These are phyloP conservation scores for Neopestalotiopsis rosae DNA, from an alignment of 2,329 filamentous ascomycete species.

Conservation along the genomic window DNA sequence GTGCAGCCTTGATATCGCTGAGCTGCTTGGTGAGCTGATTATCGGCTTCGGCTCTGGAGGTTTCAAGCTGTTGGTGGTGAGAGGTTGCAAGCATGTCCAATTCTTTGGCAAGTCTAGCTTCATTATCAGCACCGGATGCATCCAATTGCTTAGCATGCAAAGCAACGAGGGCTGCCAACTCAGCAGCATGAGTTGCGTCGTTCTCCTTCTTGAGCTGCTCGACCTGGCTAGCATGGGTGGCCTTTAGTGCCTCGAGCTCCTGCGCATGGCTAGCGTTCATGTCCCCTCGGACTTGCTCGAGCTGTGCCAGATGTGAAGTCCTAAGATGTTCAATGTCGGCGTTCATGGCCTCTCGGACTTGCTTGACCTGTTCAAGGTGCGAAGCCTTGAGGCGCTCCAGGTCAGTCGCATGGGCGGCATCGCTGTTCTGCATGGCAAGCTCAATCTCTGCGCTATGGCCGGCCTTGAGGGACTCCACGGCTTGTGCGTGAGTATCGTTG, in stretches of 20 bases:
- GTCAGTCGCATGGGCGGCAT: conserved; percentile 22
- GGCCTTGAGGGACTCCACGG: conserved; percentile 22
- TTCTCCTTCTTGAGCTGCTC: conserved; percentile 27
- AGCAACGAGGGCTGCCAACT: conserved; percentile 31
- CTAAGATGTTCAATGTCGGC: conserved; percentile 22
- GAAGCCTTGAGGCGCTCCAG: conserved; percentile 20
- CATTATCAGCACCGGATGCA: conserved; percentile 21
- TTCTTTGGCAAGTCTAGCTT: conserved; percentile 28
- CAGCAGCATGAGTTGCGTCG: conserved; percentile 28
- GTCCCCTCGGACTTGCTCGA: conserved; percentile 19
- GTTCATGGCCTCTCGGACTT: conserved; percentile 16
- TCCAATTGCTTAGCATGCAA: conserved; percentile 28
- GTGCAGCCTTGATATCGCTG: conserved; percentile 10
- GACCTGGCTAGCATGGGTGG: conserved; percentile 26
- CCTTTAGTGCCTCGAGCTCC: conserved; percentile 22
- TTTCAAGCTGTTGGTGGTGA: conserved; percentile 33
- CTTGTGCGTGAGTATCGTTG: conserved; percentile 19
- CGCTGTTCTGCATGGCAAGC: conserved; percentile 17
- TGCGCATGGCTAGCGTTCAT: conserved; percentile 15
- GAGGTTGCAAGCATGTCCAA: conserved; percentile 30
- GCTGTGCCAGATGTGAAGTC: conserved; percentile 18
- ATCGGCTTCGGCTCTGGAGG: conserved; percentile 33
- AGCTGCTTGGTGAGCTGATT: conserved; percentile 21
- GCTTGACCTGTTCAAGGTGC: conserved; percentile 20
- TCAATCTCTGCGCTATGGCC: conserved; percentile 18